Base-by-base conservation (phyloP, 805 yeast genomes). In the Cyberlindnera bimundalis region DNA sequence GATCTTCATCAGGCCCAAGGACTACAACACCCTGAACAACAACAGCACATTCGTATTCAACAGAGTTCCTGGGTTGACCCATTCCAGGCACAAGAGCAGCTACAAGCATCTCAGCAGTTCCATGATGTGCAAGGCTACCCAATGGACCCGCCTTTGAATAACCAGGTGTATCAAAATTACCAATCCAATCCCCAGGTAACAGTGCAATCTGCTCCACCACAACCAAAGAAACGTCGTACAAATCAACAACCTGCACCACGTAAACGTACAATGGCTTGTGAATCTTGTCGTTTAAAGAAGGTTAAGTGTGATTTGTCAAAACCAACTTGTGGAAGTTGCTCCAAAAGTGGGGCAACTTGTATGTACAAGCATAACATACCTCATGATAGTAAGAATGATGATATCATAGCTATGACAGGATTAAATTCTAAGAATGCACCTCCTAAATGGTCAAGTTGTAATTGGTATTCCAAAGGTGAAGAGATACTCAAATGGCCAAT, bases 261-360 rank as follows among this genome's bases (percentile, higher is more conserved):
- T 17, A 48, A 43, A 38, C 34, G 58, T 11, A 50, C 51, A 4
- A 27, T 48, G 28, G 74, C 75, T 1, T 71, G 76, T 46, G 52
- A 58, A 13, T 56, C 60, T 16, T 73, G 78, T 48, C 61, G 74
- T 12, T 53, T 61, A 40, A 63, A 65, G 55, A 74, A 72, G 55
- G 68, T 72, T 45, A 72, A 70, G 42, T 74, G 78, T 55, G 76
- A 73, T 51, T 66, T 72, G 42, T 50, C 35, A 9, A 65, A 60
- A 36, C 78, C 78, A 1, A 51, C 58, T 1, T 74, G 79, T 53
- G 71, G 73, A 1, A 43, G 62, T n/a, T 74, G 79, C 43, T 5
- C 20, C 4, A 53, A 49, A 34, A 44, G 35, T 19, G 45, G 46
- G 3, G 27, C 42, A 4, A 31, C 32, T 2, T 55, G 60, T 40